Conservation (phyloP, 1,284 basidiomycete genomes). For the Phaffia rhodozyma region DNA sequence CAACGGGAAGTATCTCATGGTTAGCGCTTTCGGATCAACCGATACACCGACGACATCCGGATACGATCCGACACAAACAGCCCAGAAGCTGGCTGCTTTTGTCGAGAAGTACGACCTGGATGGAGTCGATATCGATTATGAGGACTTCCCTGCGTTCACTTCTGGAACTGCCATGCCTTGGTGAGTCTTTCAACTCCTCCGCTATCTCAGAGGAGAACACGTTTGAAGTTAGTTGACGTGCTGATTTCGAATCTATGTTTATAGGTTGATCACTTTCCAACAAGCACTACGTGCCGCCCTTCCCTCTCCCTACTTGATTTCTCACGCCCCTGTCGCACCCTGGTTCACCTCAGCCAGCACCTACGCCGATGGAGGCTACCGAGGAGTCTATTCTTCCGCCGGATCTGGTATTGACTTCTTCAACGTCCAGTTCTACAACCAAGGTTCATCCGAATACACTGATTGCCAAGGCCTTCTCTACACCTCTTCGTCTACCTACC, state of each 20-base stretch:
- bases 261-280: conserved; percentile 31
- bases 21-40: conserved; percentile 38
- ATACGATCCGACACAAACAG: conserved; percentile 31
- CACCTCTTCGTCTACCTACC: conserved; percentile 15
- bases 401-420: conserved; percentile 29
- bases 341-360: conserved; percentile 29
- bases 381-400: conserved; percentile 27
- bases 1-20: conserved; percentile 38
- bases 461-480: conserved; percentile 25
- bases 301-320: conserved; percentile 31
- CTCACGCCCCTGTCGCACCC: conserved; percentile 33
- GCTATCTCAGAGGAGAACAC: conserved; percentile 22
- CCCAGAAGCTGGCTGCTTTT: conserved; percentile 31
- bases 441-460: conserved; percentile 16
- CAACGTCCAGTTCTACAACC: conserved; percentile 36
- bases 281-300: conserved; percentile 29
- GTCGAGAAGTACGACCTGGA: conserved; percentile 38
- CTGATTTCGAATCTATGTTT: conserved; percentile 21
- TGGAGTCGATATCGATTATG: conserved; percentile 43
- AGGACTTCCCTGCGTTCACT: conserved; percentile 21
- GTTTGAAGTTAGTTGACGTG: conserved; percentile 28
- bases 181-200: conserved; percentile 12
- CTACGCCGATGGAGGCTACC: conserved; percentile 31
- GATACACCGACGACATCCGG: conserved; percentile 34
- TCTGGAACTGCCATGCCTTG: conserved; percentile 14